Conservation (phyloP, 495 filamentous ascomycete species). For the Aspergillus panamensis region DNA sequence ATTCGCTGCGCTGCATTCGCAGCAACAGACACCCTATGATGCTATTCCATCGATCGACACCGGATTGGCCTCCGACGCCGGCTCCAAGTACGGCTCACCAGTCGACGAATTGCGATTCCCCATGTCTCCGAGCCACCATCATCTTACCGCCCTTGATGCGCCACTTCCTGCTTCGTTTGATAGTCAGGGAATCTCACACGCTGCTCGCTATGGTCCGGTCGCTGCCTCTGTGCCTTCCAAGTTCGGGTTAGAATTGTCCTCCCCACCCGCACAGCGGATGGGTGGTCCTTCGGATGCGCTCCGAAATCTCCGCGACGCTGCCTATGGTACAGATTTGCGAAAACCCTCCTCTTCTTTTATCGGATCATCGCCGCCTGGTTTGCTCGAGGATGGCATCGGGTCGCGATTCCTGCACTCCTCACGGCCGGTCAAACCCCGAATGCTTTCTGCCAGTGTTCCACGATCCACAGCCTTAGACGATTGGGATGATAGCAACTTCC, state of each 20-base stretch:
- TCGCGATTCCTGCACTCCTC: conserved; percentile 83
- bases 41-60: conserved; percentile 75
- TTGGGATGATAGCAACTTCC: conserved; percentile 78
- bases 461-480: conserved; percentile 61
- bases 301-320: conserved; percentile 76
- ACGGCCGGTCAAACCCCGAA: conserved; percentile 59
- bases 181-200: conserved; percentile 89
- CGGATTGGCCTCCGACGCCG: conserved; percentile 68
- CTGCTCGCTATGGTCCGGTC: conserved; percentile 84
- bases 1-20: conserved; percentile 42
- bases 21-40: conserved; percentile 46
- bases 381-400: conserved; percentile 50
- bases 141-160: conserved; percentile 85
- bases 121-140: conserved; percentile 62
- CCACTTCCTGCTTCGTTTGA: conserved; percentile 94
- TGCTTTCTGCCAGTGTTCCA: conserved; percentile 79
- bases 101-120: conserved; percentile 67
- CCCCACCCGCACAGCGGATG: conserved; percentile 52
- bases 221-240: conserved; percentile 90
- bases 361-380: conserved; percentile 64
- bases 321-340: conserved; percentile 68
- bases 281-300: conserved; percentile 66
- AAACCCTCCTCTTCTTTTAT: conserved; percentile 46
- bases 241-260: conserved; percentile 81
- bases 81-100: conserved; percentile 86